Percentiles rank a stretch among this genome's conserved stretches.
These are phyloP conservation scores for Tripterygium wilfordii DNA, from an alignment of 177 flowering plant genomes.

Conservation along the genomic window DNA sequence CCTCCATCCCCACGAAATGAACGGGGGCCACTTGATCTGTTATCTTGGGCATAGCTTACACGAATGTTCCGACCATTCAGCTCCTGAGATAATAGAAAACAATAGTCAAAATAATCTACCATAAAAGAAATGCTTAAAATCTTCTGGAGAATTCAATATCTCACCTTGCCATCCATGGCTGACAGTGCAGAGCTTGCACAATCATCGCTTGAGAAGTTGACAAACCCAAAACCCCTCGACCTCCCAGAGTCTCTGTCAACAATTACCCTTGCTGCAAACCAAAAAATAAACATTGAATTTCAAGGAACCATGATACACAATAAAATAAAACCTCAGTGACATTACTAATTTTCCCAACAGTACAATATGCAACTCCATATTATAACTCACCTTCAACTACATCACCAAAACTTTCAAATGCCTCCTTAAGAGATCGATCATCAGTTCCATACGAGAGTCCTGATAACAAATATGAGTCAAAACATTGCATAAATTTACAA, in stretches of 20 bases:
- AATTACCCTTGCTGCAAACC: slow-evolving; percentile 51
- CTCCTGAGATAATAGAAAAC: slow-evolving; percentile 29
- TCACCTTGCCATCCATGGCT: slow-evolving; percentile 71
- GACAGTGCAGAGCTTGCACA: slow-evolving; percentile 44
- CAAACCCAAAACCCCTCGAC: slow-evolving; percentile 68
- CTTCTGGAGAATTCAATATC: neutral
- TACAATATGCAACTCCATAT: neutral
- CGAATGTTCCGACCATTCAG: slow-evolving; percentile 48
- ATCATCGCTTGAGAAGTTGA: slow-evolving; percentile 28
- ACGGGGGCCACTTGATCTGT: slow-evolving; percentile 25
- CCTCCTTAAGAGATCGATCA: slow-evolving; percentile 53
- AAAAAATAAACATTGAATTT: neutral
- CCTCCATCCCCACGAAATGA: slow-evolving; percentile 17
- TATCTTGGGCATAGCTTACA: slow-evolving; percentile 48
- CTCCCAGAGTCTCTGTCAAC: slow-evolving; percentile 39
- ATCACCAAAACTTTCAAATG: slow-evolving; percentile 56
- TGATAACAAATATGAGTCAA: slow-evolving; percentile 7
- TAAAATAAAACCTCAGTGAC: neutral
- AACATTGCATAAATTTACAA: neutral
- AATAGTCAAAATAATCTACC: neutral
- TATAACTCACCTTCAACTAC: slow-evolving; percentile 49
- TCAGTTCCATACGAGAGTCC: slow-evolving; percentile 62
- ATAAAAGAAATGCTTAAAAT: neutral
- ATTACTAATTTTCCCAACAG: neutral
- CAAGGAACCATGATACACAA: neutral